Percentiles rank a stretch among this genome's conserved stretches.
Conservation (phyloP, 2,329 filamentous ascomycete genomes). For the Monosporascus cannonballus region DNA sequence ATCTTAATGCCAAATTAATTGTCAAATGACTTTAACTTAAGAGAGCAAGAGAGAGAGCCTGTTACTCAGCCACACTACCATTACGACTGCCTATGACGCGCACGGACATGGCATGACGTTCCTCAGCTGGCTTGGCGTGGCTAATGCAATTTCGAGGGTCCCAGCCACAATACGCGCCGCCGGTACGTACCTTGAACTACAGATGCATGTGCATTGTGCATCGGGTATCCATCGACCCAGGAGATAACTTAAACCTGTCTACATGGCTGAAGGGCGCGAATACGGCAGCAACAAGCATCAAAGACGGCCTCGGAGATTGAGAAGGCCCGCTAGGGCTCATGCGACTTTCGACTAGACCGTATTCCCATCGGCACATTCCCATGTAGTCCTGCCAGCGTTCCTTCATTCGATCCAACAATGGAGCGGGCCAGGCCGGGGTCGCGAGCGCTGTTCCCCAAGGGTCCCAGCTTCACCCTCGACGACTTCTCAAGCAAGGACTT, state of each 20-base stretch:
- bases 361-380: conserved; percentile 1
- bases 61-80: too few species aligned
- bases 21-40: too few species aligned
- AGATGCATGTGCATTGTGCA: too few species aligned
- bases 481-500: conserved; percentile 89
- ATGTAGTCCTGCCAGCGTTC: conserved; percentile 13
- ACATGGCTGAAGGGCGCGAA: not conserved
- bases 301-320: not conserved
- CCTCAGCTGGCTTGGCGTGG: too few species aligned
- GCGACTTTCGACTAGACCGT: not conserved
- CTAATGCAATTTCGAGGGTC: too few species aligned
- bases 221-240: too few species aligned
- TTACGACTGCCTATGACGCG: too few species aligned
- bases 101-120: too few species aligned
- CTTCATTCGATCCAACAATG: conserved; percentile 26
- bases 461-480: conserved; percentile 79
- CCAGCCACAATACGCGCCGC: too few species aligned
- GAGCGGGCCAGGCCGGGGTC: conserved; percentile 41
- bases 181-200: too few species aligned
- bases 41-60: too few species aligned
- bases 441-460: conserved; percentile 68
- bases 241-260: not conserved
- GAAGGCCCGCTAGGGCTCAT: not conserved
- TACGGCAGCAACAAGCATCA: not conserved
- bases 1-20: too few species aligned